Percentiles rank a stretch among this genome's conserved stretches.
phyloP scores from a whole-genome alignment of 352 stramenopile species.

The Albugo laibachii region DNA sequence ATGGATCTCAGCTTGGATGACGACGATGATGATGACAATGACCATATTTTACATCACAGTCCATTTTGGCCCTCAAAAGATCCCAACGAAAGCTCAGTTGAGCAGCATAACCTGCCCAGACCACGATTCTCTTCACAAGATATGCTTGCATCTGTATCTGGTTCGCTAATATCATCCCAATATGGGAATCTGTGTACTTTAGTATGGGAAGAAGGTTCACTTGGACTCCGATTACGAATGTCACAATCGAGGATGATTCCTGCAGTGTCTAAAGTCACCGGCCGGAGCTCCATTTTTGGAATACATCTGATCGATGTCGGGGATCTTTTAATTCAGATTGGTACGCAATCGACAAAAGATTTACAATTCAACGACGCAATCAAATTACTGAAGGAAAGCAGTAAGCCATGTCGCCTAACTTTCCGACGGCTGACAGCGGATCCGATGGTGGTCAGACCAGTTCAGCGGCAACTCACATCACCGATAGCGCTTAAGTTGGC shows the following conservation, averaged over 20 bases:
- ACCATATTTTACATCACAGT: constrained; percentile 11
- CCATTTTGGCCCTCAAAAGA: background rate
- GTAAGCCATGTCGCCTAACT: constrained; percentile 55
- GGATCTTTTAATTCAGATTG: constrained; percentile 60
- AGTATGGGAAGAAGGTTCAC: constrained; percentile 61
- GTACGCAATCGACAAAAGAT: constrained; percentile 34
- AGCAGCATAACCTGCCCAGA: constrained; percentile 9
- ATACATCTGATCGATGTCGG: constrained; percentile 73
- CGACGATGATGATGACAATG: constrained; percentile 15
- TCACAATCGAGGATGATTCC: constrained; percentile 65
- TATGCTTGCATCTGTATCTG: constrained; percentile 40
- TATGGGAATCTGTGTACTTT: constrained; percentile 52
- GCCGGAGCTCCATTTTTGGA: constrained; percentile 65
- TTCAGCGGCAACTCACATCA: constrained; percentile 53
- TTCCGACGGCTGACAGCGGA: constrained; percentile 48
- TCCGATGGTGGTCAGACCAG: constrained; percentile 55
- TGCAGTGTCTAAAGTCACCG: constrained; percentile 68
- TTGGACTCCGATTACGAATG: constrained; percentile 55
- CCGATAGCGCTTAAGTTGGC: constrained; percentile 45
- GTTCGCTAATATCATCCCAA: constrained; percentile 16
- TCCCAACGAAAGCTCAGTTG: background rate
- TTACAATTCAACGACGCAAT: constrained; percentile 77
- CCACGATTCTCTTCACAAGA: constrained; percentile 49
- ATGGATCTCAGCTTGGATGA: constrained; percentile 24
- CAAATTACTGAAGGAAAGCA: constrained; percentile 55